Conservation (phyloP, 2,329 filamentous ascomycete species). For the Aspergillus versicolor region DNA sequence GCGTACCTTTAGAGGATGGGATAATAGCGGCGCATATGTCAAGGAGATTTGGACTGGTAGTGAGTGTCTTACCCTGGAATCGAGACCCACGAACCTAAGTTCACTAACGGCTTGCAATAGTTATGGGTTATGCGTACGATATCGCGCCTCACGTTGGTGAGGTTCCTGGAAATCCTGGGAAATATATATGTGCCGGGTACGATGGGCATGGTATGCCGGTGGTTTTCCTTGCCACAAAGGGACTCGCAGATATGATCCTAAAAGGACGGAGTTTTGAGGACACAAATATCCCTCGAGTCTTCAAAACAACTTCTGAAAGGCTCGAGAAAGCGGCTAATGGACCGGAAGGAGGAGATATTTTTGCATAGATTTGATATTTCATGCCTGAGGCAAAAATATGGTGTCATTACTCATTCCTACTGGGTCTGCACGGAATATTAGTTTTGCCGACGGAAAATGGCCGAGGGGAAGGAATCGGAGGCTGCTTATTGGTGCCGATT, state of each 20-base stretch:
- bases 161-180: constrained; percentile 43
- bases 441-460: not conserved
- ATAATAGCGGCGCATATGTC: constrained; percentile 32
- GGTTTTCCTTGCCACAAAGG: constrained; percentile 60
- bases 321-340: constrained; percentile 16
- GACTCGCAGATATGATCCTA: constrained; percentile 57
- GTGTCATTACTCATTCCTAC: not conserved
- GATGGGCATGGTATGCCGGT: constrained; percentile 69
- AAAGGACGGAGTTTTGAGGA: constrained; percentile 28
- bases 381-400: not conserved
- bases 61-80: constrained; percentile 16
- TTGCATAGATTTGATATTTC: not conserved
- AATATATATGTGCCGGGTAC: constrained; percentile 63
- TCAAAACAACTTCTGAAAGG: constrained; percentile 29
- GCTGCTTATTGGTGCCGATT: not conserved
- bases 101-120: constrained; percentile 22
- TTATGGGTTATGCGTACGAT: constrained; percentile 56
- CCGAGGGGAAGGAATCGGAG: not conserved
- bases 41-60: constrained; percentile 39
- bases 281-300: constrained; percentile 33
- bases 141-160: constrained; percentile 55
- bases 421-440: not conserved
- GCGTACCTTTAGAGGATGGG: constrained; percentile 37
- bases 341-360: constrained; percentile 20
- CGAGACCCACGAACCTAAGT: not conserved